A percentile compares a stretch with the other conserved stretches of the same genome.
phyloP scores from a whole-genome alignment of 2,329 filamentous ascomycete species.

The Ampelomyces quisqualis region DNA sequence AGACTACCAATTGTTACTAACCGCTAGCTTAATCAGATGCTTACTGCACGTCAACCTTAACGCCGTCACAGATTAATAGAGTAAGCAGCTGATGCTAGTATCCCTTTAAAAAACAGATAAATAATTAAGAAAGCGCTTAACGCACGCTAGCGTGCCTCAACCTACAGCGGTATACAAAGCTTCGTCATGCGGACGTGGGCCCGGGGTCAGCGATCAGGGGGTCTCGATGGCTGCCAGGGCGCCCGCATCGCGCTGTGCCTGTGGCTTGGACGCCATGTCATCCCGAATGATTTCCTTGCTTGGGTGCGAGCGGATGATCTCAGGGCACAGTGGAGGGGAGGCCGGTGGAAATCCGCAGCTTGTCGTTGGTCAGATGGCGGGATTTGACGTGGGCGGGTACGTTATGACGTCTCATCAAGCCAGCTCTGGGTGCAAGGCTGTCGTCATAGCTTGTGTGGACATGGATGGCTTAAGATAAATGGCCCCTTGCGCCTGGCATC shows the following conservation, averaged over 20 bases:
- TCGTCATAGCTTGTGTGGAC: neutral
- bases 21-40: no score
- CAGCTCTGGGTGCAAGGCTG: neutral
- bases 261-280: neutral
- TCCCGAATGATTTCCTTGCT: neutral
- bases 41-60: no score
- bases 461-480: neutral
- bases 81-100: neutral
- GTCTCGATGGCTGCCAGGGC: slow-evolving; percentile 1
- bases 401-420: neutral
- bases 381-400: neutral
- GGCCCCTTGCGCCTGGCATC: slow-evolving; percentile 1
- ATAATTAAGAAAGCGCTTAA: no score
- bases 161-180: neutral
- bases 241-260: neutral
- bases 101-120: no score
- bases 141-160: no score
- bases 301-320: neutral
- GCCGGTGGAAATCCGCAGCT: neutral
- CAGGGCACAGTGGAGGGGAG: neutral
- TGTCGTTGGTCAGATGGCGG: neutral
- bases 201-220: no score
- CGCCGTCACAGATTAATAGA: no score
- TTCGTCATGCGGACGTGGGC: slow-evolving; percentile 1
- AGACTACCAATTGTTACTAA: no score